Percentiles rank a stretch among this genome's conserved stretches.
These are phyloP conservation scores for Pseudocercospora musae DNA, from an alignment of 2,329 filamentous ascomycete species.

Conservation along the genomic window DNA sequence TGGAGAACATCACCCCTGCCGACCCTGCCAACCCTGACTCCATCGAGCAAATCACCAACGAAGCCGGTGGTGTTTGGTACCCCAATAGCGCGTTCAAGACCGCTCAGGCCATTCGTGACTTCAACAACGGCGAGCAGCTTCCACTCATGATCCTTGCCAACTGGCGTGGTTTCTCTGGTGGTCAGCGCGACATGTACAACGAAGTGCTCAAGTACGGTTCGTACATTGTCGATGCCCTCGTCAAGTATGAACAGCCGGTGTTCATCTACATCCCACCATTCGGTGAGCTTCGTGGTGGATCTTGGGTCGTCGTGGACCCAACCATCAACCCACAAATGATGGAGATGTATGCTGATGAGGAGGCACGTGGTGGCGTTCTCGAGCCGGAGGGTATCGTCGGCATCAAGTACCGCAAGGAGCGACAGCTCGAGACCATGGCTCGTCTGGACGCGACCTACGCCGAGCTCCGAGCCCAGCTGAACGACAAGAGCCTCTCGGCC, in stretches of 20 bases:
- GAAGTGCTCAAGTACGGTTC: constrained; percentile 99
- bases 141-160: constrained; percentile 99
- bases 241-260: constrained; percentile 97
- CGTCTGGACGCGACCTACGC: constrained; percentile 83
- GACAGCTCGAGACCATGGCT: constrained; percentile 96
- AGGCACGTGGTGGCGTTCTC: constrained; percentile 91
- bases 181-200: constrained; percentile 99
- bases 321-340: constrained; percentile 95
- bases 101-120: constrained; percentile 96
- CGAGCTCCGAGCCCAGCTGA: constrained; percentile 74
- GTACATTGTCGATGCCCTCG: constrained; percentile 96
- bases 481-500: constrained; percentile 63
- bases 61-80: constrained; percentile 99
- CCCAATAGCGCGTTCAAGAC: constrained; percentile 99
- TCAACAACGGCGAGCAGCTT: constrained; percentile 98
- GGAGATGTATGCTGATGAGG: constrained; percentile 99
- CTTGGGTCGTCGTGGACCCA: constrained; percentile 98
- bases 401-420: constrained; percentile 98
- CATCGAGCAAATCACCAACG: constrained; percentile 88
- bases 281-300: constrained; percentile 95
- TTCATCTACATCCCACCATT: constrained; percentile 98
- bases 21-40: constrained; percentile 98
- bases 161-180: constrained; percentile 99
- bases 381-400: constrained; percentile 97
- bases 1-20: constrained; percentile 94